Percentiles rank a stretch among this genome's conserved stretches.
These are phyloP conservation scores for Pisolithus sp. DNA, from an alignment of 768 basidiomycete genomes.

Conservation along the genomic window DNA sequence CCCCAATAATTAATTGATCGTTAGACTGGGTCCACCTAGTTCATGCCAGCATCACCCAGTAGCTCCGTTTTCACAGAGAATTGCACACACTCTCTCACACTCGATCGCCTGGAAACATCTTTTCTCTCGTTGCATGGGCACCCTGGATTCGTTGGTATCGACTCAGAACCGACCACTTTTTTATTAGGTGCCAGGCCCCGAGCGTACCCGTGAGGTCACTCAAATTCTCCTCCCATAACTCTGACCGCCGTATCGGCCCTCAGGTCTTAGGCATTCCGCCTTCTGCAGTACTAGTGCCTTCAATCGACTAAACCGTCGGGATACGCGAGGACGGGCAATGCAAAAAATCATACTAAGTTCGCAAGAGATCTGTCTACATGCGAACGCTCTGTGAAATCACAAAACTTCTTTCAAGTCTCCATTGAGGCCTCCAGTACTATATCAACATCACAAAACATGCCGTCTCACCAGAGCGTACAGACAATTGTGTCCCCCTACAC, in stretches of 20 bases:
- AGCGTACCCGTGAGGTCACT: conserved; percentile 49
- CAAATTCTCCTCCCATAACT: conserved; percentile 79
- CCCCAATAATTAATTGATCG: conserved; percentile 11
- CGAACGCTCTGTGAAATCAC: conserved; percentile 25
- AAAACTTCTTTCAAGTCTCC: conserved; percentile 33
- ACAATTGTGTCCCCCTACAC: conserved; percentile 56
- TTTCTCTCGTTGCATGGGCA: conserved; percentile 52
- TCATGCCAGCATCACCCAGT: conserved; percentile 9
- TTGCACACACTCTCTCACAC: conserved; percentile 42
- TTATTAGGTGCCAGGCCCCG: conserved; percentile 11
- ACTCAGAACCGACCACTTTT: conserved; percentile 17
- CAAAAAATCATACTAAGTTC: conserved; percentile 42
- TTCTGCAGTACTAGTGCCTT: conserved; percentile 34
- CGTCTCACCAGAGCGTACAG: conserved; percentile 69
- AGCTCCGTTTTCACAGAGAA: conserved; percentile 11
- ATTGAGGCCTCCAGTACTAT: conserved; percentile 38
- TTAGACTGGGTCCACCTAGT: conserved; percentile 45
- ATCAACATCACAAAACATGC: conserved; percentile 87
- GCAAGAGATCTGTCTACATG: conserved; percentile 30
- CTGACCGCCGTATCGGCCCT: conserved; percentile 54
- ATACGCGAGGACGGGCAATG: background rate
- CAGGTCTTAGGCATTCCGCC: conserved; percentile 58
- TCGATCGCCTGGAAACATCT: conserved; percentile 84
- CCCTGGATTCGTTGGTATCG: conserved; percentile 39
- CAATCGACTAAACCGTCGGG: conserved; percentile 39